Base-by-base conservation (phyloP, 805 yeast species). In the Wickerhamomyces strasburgensis region DNA sequence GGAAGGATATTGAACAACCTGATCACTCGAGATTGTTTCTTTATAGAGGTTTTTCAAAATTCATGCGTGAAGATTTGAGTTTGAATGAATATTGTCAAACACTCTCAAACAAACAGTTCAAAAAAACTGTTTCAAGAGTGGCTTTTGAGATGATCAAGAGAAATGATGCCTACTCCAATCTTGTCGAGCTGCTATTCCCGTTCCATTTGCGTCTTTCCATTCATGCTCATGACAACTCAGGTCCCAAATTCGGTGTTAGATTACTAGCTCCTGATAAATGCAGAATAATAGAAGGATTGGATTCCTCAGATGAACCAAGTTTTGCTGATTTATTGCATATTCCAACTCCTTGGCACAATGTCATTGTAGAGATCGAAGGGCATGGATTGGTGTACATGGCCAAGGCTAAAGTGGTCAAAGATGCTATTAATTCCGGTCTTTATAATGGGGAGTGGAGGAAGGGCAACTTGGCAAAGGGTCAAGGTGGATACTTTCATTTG, bases 321-420 rank as follows among this genome's bases (percentile, higher is more conserved):
- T 67, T 60, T 48, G 75, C 71, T 29, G 80, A 73, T 45, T 58
- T 72, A 44, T 64, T 77, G 39, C 83, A 77, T 52, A 75, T 77
- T 40, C 82, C 83, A 34, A 76, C 82, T 0, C 82, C 83, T 32
- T 77, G 82, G 82, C 83, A 76, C 54, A 77, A 77, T 46, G 61
- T 74, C 35, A 67, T 76, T 11, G 69, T 72, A 17, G 59, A 62
- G 35, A 53, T 70, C 35, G 64, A 62, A 32, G 68, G 65, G 23
- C 54, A 55, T 25, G 52, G 57, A 6, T 42, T 39, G 15, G 56
- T 38, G 38, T 62, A 50, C 39, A 54, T 67, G 43, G 60, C 68
- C 5, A 65, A 62, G 40, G 56, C 68, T 4, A 58, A 55, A 31
- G 51, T 58, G 13, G 60, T 66, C 17, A 49, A 44, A 24, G 61